Evolutionary conservation across 2,329 filamentous ascomycete species (phyloP).

Genomic region (Macrophomina phaseolina): DNA sequence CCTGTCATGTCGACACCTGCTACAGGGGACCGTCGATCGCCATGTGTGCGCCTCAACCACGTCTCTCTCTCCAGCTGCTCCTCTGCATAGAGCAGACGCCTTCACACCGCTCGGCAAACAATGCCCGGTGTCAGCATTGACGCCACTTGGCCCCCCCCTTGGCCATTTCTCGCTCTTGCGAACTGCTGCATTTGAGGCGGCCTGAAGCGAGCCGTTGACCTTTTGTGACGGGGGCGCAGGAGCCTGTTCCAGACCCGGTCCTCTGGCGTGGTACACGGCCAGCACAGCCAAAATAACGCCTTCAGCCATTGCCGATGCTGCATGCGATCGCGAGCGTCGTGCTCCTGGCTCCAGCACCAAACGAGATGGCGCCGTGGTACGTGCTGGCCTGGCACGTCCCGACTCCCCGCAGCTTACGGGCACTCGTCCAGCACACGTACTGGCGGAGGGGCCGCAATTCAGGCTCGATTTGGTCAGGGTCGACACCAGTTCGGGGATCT

Average conservation of each 20-base stretch:
- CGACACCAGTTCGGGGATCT: background rate
- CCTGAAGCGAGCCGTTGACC: conserved; percentile 19
- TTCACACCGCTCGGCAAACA: conserved; percentile 5
- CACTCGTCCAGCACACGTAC: background rate
- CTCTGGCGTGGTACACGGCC: conserved; percentile 7
- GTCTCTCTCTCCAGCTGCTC: background rate
- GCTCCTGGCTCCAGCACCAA: conserved; percentile 12
- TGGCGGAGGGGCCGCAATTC: background rate
- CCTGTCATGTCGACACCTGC: conserved; percentile 5
- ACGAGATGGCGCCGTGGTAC: conserved; percentile 14
- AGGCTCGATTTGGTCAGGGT: conserved; percentile 6
- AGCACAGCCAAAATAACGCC: background rate
- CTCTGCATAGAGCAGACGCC: background rate
- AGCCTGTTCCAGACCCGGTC: conserved; percentile 13
- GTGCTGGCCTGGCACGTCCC: background rate
- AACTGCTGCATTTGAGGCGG: conserved; percentile 21
- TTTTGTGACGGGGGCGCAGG: conserved; percentile 1
- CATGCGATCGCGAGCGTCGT: conserved; percentile 19
- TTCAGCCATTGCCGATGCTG: conserved; percentile 16
- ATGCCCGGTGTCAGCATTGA: conserved; percentile 2
- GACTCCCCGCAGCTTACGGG: conserved; percentile 4
- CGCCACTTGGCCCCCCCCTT: conserved; percentile 15
- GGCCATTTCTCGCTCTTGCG: background rate
- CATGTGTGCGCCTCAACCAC: background rate
- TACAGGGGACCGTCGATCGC: conserved; percentile 6